Percentiles rank a stretch among this genome's conserved stretches.
phyloP scores from a whole-genome alignment of 192 early-diverging fungal genomes.

The Coemansia sp. region DNA sequence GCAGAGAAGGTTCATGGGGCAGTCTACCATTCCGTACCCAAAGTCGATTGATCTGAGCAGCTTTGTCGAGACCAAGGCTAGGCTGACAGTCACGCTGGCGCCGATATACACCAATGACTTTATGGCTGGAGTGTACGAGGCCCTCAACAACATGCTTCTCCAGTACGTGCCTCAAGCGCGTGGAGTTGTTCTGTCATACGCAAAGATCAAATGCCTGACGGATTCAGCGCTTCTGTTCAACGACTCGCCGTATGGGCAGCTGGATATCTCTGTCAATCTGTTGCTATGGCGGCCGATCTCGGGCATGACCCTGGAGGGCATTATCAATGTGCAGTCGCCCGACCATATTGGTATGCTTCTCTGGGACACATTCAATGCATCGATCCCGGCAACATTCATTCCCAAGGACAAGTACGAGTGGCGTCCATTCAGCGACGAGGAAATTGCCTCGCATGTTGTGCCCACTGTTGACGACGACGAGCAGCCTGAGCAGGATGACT shows the following conservation, averaged over 20 bases:
- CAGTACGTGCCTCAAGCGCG: conserved; percentile 83
- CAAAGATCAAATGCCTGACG: conserved; percentile 58
- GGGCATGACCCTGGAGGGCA: conserved; percentile 46
- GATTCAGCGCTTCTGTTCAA: conserved; percentile 65
- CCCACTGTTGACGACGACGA: conserved; percentile 20
- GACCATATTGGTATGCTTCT: conserved; percentile 93
- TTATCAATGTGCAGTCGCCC: conserved; percentile 87
- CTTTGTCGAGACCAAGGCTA: conserved; percentile 40
- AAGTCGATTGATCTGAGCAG: conserved; percentile 17
- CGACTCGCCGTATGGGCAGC: conserved; percentile 82
- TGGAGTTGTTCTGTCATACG: conserved; percentile 81
- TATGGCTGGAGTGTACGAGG: conserved; percentile 41
- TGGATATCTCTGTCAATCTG: conserved; percentile 65
- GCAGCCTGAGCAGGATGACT: conserved; percentile 19
- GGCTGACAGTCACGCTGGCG: conserved; percentile 40
- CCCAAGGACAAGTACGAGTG: conserved; percentile 72
- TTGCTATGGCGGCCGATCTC: conserved; percentile 75
- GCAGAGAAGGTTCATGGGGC: neutral
- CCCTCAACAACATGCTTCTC: conserved; percentile 49
- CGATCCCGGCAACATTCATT: conserved; percentile 81
- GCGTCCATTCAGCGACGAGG: conserved; percentile 53
- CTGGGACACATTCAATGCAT: conserved; percentile 94
- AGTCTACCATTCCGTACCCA: conserved; percentile 27
- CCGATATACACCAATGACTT: conserved; percentile 36
- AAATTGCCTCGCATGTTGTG: conserved; percentile 30